Percentiles rank a stretch among this genome's conserved stretches.
Conservation (phyloP, 306 rosid genomes). For the Cicer cuneatum region DNA sequence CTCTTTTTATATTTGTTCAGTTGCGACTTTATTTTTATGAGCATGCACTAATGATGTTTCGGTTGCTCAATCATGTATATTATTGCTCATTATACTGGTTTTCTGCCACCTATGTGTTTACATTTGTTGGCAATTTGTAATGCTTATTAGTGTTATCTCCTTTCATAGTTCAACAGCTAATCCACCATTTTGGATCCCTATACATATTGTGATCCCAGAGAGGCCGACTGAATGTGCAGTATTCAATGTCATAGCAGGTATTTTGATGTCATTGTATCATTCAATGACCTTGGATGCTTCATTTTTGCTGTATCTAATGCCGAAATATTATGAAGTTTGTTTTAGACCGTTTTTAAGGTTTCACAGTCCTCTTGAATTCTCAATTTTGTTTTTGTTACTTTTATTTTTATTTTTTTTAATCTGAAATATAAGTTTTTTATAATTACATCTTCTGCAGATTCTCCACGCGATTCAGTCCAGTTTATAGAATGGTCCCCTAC, state of each 20-base stretch:
- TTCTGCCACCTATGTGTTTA: slow-evolving; percentile 29
- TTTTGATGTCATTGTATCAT: slow-evolving; percentile 42
- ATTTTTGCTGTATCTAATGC: slow-evolving; percentile 3
- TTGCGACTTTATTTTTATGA: not conserved
- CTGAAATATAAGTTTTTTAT: not conserved
- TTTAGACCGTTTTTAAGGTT: not conserved
- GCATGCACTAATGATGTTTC: not conserved
- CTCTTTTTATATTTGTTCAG: slow-evolving; percentile 15
- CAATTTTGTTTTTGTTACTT: no score
- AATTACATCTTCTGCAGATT: slow-evolving; percentile 68
- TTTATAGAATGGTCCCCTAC: slow-evolving; percentile 98
- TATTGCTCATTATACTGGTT: slow-evolving; percentile 20
- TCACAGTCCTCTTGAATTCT: not conserved
- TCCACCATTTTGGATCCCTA: slow-evolving; percentile 98
- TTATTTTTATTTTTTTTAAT: no score
- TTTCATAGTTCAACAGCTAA: slow-evolving; percentile 75
- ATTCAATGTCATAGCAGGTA: slow-evolving; percentile 96
- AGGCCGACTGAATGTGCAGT: slow-evolving; percentile 96
- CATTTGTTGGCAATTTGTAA: slow-evolving; percentile 35
- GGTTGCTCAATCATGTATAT: slow-evolving; percentile 4
- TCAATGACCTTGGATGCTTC: slow-evolving; percentile 27
- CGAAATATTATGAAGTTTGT: slow-evolving; percentile 1
- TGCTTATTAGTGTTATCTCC: slow-evolving; percentile 38
- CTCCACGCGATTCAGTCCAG: slow-evolving; percentile 99
- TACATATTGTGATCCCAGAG: slow-evolving; percentile 93